Base-by-base conservation (phyloP, 2,329 filamentous ascomycete genomes). In the Mycogone perniciosa region DNA sequence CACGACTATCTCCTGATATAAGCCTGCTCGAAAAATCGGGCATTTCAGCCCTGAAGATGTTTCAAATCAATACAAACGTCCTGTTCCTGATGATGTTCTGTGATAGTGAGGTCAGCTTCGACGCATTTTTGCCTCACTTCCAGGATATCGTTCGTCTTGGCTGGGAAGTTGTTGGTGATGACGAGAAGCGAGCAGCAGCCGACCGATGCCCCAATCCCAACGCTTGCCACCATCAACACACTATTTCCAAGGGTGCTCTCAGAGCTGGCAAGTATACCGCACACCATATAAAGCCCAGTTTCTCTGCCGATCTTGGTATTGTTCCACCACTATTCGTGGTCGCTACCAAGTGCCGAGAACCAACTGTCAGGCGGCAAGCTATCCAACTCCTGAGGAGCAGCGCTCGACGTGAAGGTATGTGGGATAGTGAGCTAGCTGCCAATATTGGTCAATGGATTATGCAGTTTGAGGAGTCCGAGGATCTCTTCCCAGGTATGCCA, bases 401-500 rank as follows among this genome's bases (percentile, higher is more conserved):
- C 59, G 76, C 81, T 6, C 73, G 82, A 42, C 72, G 82, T 44
- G 84, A 87, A 65, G 83, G 80, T 26, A 82, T 86, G 74, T 87
- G 84, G 84, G 83, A 88, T 59, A 83, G 78, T 58, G 75, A 80
- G 56, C 70, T 82, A 53, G 71, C 74, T 8, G 78, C 79, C 1
- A 72, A 72, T 6, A 81, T 82, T 56, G 75, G 73, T 43, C 70
- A 69, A 52, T 82, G 78, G 77, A 70, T 82, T 35, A 73, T 77
- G 62, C 65, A 71, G 7, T 70, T 81, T 11, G 79, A 82, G 57
- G 79, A 82, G 57, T 71, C 70, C 6, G 70, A 72, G 3, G 51
- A 55, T 39, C 31, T 38, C 11, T 44, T 50, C 13, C 49, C 41
- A 9, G 40, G 29, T 4, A 30, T 44, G 41, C 44, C 5, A 7